Evolutionary conservation across 2,329 filamentous ascomycete genomes (phyloP).

Genomic region (Phaeoacremonium minimum): DNA sequence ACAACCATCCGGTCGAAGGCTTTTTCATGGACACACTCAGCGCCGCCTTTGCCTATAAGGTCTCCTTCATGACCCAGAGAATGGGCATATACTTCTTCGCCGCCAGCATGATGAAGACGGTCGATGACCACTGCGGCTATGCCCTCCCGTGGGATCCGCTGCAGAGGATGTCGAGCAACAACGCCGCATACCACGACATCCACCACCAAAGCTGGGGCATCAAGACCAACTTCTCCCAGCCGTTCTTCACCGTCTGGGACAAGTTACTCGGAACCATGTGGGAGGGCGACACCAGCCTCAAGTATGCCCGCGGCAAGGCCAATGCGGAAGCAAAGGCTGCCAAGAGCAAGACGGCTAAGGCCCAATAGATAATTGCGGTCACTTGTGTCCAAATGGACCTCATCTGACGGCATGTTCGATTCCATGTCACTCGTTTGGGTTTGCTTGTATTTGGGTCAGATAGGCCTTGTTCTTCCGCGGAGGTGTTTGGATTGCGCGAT

Average conservation of each 20-base stretch:
- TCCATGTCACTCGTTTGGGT: not conserved
- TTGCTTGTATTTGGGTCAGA: not conserved
- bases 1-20: conserved; percentile 93
- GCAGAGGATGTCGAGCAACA: conserved; percentile 89
- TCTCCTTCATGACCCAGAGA: conserved; percentile 76
- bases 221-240: conserved; percentile 89
- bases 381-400: too few relatives aligned
- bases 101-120: conserved; percentile 87
- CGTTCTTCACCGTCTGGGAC: conserved; percentile 97
- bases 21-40: conserved; percentile 91
- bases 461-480: not conserved
- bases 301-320: conserved; percentile 34
- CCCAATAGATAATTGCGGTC: too few relatives aligned
- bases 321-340: conserved; percentile 29
- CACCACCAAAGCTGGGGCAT: conserved; percentile 99
- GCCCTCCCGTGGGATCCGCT: conserved; percentile 92
- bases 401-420: too few relatives aligned
- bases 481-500: not conserved
- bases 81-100: conserved; percentile 90
- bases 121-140: conserved; percentile 97
- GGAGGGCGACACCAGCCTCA: conserved; percentile 54
- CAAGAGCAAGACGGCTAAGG: too few relatives aligned
- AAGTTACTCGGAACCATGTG: conserved; percentile 76
- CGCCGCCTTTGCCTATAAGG: conserved; percentile 77
- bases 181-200: conserved; percentile 94